These are phyloP conservation scores for Evansstolkia leycettana DNA, from an alignment of 495 filamentous ascomycete genomes.

Conservation along the genomic window DNA sequence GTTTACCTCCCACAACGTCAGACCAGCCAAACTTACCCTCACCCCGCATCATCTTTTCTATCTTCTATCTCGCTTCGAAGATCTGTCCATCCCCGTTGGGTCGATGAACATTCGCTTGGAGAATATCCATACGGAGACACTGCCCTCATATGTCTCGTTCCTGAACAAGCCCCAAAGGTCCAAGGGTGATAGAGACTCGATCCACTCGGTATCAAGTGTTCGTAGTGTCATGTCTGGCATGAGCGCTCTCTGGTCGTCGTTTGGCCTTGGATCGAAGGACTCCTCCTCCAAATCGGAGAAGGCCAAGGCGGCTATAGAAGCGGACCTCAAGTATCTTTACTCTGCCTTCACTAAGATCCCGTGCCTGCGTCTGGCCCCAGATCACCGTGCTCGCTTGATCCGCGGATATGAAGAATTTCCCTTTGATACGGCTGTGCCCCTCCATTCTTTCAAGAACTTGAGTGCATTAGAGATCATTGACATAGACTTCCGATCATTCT, in stretches of 20 bases:
- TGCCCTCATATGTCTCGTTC: conserved; percentile 91
- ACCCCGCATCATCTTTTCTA: conserved; percentile 99
- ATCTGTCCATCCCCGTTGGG: conserved; percentile 76
- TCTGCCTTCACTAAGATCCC: conserved; percentile 98
- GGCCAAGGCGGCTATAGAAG: conserved; percentile 70
- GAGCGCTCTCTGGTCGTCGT: conserved; percentile 80
- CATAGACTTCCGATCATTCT: conserved; percentile 92
- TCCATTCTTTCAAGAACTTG: conserved; percentile 92
- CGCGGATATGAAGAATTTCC: conserved; percentile 94
- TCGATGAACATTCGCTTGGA: conserved; percentile 94
- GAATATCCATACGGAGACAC: conserved; percentile 79
- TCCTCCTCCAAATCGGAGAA: conserved; percentile 69
- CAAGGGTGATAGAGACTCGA: conserved; percentile 73
- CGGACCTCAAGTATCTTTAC: conserved; percentile 89
- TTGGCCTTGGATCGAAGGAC: conserved; percentile 65
- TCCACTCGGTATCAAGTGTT: conserved; percentile 91
- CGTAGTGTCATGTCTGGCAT: conserved; percentile 96
- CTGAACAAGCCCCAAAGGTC: conserved; percentile 63
- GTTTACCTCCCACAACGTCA: conserved; percentile 72
- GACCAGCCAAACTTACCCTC: conserved; percentile 80
- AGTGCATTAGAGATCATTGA: conserved; percentile 87
- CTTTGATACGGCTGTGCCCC: conserved; percentile 92
- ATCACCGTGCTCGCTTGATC: conserved; percentile 79
- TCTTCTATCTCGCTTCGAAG: conserved; percentile 86
- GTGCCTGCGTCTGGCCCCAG: conserved; percentile 74